Base-by-base conservation (phyloP, 306 rosid genomes). In the Neltuma alba region DNA sequence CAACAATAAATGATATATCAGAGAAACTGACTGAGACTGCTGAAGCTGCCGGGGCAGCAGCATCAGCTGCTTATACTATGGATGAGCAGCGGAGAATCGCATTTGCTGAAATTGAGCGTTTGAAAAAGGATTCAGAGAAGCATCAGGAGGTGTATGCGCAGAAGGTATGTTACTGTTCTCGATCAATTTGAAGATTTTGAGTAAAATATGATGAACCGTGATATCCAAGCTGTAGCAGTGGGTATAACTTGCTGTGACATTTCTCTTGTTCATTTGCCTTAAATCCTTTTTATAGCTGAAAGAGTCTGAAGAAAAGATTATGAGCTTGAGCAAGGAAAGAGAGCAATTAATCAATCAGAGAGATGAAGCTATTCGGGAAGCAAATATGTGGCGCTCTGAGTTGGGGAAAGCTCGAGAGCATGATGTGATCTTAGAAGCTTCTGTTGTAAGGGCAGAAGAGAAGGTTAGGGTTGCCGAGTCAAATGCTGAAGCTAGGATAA, bases 11-110 rank as follows among this genome's bases (percentile, higher is more conserved):
- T 82, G 96, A 91, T 55, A 90, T 96, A 72, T 93, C 98, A n/a
- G 99, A 96, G 33, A 96, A 90, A 65, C 88, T 96, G 67, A 81
- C 99, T 40, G 99, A 96, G 86, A 96, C 98, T 40, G 99, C 99
- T 42, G 99, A 93, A 79, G 98, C 99, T 81, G 98, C 99, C 0
- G 96, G 90, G 94, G 94, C 98, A 25, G 99, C 99, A 73, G 99
- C 98, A 74, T 88, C 93, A 75, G 98, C 99, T 78, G 98, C 99
- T 78, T 92, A 91, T 86, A 88, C 87, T 16, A 89, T 96, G 84
- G 99, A 93, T 76, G 98, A 96, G 63, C 99, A 96, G 54, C 60
- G 99, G 84, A 87, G 89, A 85, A 88, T 96, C 77, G 91, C 80
- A 37, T 91, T 88, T 76, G 89, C 88, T 75, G 94, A 91, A 88